Evolutionary conservation across 2,329 filamentous ascomycete species (phyloP).

Genomic region (Sporothrix brunneoviolacea): DNA sequence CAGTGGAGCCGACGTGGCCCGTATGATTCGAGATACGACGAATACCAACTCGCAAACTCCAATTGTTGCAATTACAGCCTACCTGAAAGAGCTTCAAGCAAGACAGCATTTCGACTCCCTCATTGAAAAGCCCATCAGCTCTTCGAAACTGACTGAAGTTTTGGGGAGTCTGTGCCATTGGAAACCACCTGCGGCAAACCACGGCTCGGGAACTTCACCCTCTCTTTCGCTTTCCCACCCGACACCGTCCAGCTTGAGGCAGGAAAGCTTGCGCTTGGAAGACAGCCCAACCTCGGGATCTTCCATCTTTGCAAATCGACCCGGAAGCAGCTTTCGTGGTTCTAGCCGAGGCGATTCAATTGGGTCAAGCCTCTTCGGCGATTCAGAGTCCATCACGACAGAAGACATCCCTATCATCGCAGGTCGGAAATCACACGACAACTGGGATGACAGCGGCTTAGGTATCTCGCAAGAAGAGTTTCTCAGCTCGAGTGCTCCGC

Average conservation of each 20-base stretch:
- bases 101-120: constrained; percentile 93
- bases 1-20: constrained; percentile 88
- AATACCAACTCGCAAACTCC: constrained; percentile 92
- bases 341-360: constrained; percentile 87
- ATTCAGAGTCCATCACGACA: constrained; percentile 69
- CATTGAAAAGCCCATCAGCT: constrained; percentile 93
- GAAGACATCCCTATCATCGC: constrained; percentile 75
- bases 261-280: constrained; percentile 57
- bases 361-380: constrained; percentile 79
- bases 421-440: constrained; percentile 64
- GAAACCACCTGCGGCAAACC: constrained; percentile 63
- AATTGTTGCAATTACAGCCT: constrained; percentile 93
- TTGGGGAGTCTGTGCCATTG: constrained; percentile 85
- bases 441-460: constrained; percentile 73
- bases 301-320: constrained; percentile 59
- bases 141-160: constrained; percentile 83
- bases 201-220: constrained; percentile 32
- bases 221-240: constrained; percentile 48
- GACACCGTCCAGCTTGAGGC: constrained; percentile 57
- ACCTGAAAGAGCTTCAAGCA: constrained; percentile 92
- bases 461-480: constrained; percentile 65
- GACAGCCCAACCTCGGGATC: constrained; percentile 82
- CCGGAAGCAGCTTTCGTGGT: constrained; percentile 68
- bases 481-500: background rate
- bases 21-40: constrained; percentile 96